Percentiles rank a stretch among this genome's conserved stretches.
These are phyloP conservation scores for Boletus rex-veris DNA, from an alignment of 768 basidiomycete genomes.

Conservation along the genomic window DNA sequence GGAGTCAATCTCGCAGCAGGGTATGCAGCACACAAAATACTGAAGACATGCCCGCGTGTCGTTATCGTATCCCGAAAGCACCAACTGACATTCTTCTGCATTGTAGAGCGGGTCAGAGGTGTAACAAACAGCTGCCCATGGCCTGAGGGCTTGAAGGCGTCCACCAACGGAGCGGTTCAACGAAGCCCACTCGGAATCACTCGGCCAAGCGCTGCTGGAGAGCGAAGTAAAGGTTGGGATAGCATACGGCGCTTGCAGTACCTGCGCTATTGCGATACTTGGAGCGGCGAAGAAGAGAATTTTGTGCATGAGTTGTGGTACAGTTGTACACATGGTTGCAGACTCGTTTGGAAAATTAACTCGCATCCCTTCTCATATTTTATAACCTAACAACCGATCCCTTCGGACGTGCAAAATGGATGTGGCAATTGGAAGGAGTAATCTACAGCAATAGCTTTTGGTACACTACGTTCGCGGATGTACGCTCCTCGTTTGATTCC, in stretches of 20 bases:
- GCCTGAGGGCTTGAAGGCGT: slow-evolving; percentile 17
- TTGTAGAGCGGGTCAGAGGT: slow-evolving; percentile 18
- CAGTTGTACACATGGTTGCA: too few species aligned
- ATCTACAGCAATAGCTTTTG: too few species aligned
- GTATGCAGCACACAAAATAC: neutral
- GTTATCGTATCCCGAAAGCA: slow-evolving; percentile 14
- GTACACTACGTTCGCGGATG: too few species aligned
- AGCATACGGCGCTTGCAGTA: slow-evolving; percentile 7
- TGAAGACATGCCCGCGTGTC: slow-evolving; percentile 7
- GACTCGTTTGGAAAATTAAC: too few species aligned
- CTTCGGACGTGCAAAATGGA: too few species aligned
- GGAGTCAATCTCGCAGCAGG: neutral
- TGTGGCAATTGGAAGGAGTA: too few species aligned
- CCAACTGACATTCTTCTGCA: slow-evolving; percentile 10
- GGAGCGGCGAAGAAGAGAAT: neutral
- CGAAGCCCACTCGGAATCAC: slow-evolving; percentile 2
- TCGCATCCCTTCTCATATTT: too few species aligned
- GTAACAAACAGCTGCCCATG: slow-evolving; percentile 23
- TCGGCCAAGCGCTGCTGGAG: slow-evolving; percentile 10
- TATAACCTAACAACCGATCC: too few species aligned
- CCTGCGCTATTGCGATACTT: neutral
- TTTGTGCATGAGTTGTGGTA: neutral
- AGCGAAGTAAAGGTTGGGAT: slow-evolving; percentile 1
- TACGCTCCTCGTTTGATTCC: too few species aligned
- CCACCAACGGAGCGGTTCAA: slow-evolving; percentile 16